Evolutionary conservation across 495 filamentous ascomycete species (phyloP).

Genomic region (Penicillium maclennaniae): DNA sequence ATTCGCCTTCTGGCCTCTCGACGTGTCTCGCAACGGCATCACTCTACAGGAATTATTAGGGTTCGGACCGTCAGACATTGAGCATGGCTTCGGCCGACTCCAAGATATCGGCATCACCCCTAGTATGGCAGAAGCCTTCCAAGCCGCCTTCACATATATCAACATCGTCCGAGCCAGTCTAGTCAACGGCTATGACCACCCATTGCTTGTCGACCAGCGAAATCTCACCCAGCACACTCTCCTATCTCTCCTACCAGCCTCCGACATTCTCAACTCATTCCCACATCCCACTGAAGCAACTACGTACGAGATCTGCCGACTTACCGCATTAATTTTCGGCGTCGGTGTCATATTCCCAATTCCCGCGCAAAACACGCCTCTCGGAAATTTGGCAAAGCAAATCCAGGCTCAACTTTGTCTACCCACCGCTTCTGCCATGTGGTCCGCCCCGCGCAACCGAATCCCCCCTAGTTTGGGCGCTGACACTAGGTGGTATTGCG

Average conservation of each 20-base stretch:
- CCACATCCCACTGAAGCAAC: slow-evolving; percentile 15
- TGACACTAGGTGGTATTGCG: slow-evolving; percentile 37
- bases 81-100: slow-evolving; percentile 25
- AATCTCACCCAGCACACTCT: slow-evolving; percentile 35
- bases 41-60: slow-evolving; percentile 29
- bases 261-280: slow-evolving; percentile 14
- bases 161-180: slow-evolving; percentile 22
- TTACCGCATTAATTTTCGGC: slow-evolving; percentile 32
- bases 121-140: slow-evolving; percentile 30
- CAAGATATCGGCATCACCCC: slow-evolving; percentile 29
- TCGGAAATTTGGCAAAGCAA: slow-evolving; percentile 22
- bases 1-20: slow-evolving; percentile 35
- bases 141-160: slow-evolving; percentile 30
- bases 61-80: slow-evolving; percentile 20
- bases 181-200: slow-evolving; percentile 11
- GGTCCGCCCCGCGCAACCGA: slow-evolving; percentile 22
- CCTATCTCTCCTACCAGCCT: slow-evolving; percentile 26
- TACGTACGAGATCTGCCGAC: slow-evolving; percentile 38
- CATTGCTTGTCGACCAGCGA: slow-evolving; percentile 35
- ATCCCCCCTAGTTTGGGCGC: slow-evolving; percentile 31
- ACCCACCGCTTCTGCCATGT: slow-evolving; percentile 12
- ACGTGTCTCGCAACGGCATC: slow-evolving; percentile 14
- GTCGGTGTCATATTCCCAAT: slow-evolving; percentile 42
- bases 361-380: slow-evolving; percentile 33
- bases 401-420: slow-evolving; percentile 20